These are phyloP conservation scores for Arctium lappa DNA, from an alignment of 129 eudicot species.

Conservation along the genomic window DNA sequence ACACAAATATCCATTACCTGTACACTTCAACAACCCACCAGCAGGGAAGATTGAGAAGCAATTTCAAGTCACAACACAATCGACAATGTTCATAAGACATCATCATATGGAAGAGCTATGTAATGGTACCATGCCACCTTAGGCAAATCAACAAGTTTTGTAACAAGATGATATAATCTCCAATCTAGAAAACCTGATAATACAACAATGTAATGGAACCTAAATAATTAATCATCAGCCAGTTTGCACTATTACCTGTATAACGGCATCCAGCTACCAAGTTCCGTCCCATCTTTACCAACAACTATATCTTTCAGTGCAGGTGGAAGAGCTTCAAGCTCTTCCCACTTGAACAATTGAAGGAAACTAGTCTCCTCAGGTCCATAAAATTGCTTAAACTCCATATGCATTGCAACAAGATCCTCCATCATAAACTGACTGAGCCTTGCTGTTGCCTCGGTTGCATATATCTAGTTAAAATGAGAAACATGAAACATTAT, in stretches of 20 bases:
- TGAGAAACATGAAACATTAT: not conserved
- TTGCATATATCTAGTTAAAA: constrained; percentile 66
- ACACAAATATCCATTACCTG: not conserved
- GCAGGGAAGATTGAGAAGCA: no score
- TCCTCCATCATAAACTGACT: constrained; percentile 91
- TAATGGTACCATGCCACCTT: not conserved
- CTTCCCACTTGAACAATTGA: constrained; percentile 72
- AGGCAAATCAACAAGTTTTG: not conserved
- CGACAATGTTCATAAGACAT: no score
- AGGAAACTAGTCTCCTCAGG: constrained; percentile 47
- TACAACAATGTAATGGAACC: not conserved
- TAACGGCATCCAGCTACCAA: constrained; percentile 78
- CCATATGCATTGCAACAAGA: constrained; percentile 79
- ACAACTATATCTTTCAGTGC: constrained; percentile 49
- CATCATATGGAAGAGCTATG: not conserved
- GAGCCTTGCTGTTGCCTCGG: constrained; percentile 71
- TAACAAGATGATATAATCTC: not conserved
- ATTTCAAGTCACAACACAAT: no score
- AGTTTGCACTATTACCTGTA: constrained; percentile 54
- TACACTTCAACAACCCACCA: not conserved
- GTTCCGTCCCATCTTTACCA: constrained; percentile 66
- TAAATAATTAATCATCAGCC: not conserved
- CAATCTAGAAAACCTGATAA: not conserved
- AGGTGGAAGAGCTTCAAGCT: constrained; percentile 70
- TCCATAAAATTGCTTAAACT: constrained; percentile 75